A percentile compares a stretch with the other conserved stretches of the same genome.
Conservation (phyloP, 257 asterid species). For the Scutellaria minor region DNA sequence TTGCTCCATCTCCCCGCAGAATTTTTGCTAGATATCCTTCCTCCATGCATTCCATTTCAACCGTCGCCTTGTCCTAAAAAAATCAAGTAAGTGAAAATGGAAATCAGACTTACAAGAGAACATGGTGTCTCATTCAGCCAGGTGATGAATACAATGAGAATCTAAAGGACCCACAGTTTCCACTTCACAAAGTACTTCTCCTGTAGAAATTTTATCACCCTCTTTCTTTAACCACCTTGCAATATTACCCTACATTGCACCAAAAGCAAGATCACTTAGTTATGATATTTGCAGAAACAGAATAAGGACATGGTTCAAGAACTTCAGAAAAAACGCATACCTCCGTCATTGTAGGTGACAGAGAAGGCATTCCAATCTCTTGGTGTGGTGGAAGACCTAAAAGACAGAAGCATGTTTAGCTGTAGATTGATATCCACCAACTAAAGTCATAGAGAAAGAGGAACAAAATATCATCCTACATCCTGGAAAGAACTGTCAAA, state of each 20-base stretch:
- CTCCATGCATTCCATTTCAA: conserved; percentile 99
- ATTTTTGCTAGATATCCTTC: conserved; percentile 98
- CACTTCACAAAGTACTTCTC: conserved; percentile 99
- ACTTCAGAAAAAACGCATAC: conserved; percentile 44
- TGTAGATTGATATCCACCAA: conserved; percentile 31
- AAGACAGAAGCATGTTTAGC: conserved; percentile 34
- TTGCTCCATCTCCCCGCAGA: conserved; percentile 84
- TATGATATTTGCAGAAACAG: conserved; percentile 25
- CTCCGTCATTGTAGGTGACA: conserved; percentile 99
- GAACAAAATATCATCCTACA: conserved; percentile 4
- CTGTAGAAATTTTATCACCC: conserved; percentile 91
- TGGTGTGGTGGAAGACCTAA: conserved; percentile 97
- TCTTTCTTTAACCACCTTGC: conserved; percentile 99
- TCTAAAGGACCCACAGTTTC: conserved; percentile 73
- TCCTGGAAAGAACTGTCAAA: conserved; percentile 25
- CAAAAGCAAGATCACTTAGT: conserved; percentile 31
- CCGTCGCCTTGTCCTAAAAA: conserved; percentile 92
- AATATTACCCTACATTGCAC: conserved; percentile 79
- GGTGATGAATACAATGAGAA: conserved; percentile 31
- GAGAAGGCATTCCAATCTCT: conserved; percentile 99
- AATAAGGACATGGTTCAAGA: conserved; percentile 25
- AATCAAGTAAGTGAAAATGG: conserved; percentile 23
- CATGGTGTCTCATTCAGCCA: conserved; percentile 15
- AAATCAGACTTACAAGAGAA: conserved; percentile 33
- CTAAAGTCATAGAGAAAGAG: conserved; percentile 14